Base-by-base conservation (phyloP, 441 rosid genomes). In the Adansonia grandidieri region DNA sequence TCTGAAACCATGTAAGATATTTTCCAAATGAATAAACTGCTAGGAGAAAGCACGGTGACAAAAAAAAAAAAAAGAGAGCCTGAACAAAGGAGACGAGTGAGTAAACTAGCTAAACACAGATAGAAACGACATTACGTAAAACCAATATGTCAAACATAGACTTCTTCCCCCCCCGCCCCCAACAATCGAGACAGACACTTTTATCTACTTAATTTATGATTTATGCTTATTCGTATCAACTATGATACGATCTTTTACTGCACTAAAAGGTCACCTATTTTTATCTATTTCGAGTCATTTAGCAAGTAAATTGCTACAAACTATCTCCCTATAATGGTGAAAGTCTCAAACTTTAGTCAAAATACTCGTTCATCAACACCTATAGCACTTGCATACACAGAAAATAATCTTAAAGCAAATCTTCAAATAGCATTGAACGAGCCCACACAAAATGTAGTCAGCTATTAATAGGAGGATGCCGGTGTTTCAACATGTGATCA, bases 1-100 rank as follows among this genome's bases (percentile, higher is more conserved):
- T 87, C 99, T 94, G 93, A 84, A 82, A 85, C 37, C 77, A 86
- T 48, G 77, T 22, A 84, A 32, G 74, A 79, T 66, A 57, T 75
- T 75, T 73, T 82, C 80, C 82, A 63, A 71, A 77, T 61, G 42
- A 57, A 22, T 42, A 71, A 80, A 68, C 45, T 37, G 32, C 51
- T 44, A 54, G 51, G 50, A 72, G 67, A 70, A 77, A 72, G 66
- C 44, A 14, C 1, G 22, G 73, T 19, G 58, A 77, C 13, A 24
- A 4, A 56, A 79, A 63, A 65, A 24, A 4, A 56, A 79, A 63
- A 65, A 8, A n/a, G n/a, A 32, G 75, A 76, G 6, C 22, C n/a
- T n/a, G 50, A 14, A 76, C 6, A 17, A 17, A 42, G 73, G 72
- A 40, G 40, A 61, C 4, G 32, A 66, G 20, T 7, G 45, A 53